Base-by-base conservation (phyloP, 345 rosid genomes). In the Ceriops decandra region DNA sequence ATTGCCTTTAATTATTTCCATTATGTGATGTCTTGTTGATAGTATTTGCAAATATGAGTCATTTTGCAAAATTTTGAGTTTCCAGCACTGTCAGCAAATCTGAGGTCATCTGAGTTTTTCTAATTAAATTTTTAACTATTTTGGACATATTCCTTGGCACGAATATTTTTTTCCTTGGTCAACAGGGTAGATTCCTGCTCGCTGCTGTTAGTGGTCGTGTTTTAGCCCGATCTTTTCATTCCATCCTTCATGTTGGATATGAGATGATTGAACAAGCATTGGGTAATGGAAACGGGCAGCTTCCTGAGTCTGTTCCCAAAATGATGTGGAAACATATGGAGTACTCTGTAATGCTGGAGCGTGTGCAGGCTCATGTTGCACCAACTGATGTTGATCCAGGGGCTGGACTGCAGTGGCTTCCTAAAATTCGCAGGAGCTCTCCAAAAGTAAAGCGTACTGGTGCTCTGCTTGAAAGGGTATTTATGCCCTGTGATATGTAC, bases 321-420 rank as follows among this genome's bases (percentile, higher is more conserved):
- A 90, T 95, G 98, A 84, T 93, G 68, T 90, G 93, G 96, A 90
- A 86, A 66, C 88, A 87, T 53, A 91, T 71, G 85, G 98, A 95
- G 76, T 83, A 86, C 62, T 91, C 99, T 52, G 99, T 95, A 53
- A 95, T 95, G 99, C 74, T 95, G 85, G 92, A 90, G 84, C 90
- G 81, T 79, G 99, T 95, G 46, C 99, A 95, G 76, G 99, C 98
- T 74, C 99, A 95, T 81, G 99, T 95, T 80, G 97, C 99, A 74
- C 99, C 99, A 20, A 95, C 99, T 78, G 99, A 95, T 82, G 99
- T 95, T 72, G 98, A 95, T 77, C 99, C 98, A 64, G 99, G 99
- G 68, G 99, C 99, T 74, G 99, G 96, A 75, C 76, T 95, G 69
- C 99, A 95, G 81, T 95, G 99, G 99, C 96, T 95, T 76, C 98